A percentile compares a stretch with the other conserved stretches of the same genome.
Conservation (phyloP, 306 rosid genomes). For the Dalbergia cochinchinensis region DNA sequence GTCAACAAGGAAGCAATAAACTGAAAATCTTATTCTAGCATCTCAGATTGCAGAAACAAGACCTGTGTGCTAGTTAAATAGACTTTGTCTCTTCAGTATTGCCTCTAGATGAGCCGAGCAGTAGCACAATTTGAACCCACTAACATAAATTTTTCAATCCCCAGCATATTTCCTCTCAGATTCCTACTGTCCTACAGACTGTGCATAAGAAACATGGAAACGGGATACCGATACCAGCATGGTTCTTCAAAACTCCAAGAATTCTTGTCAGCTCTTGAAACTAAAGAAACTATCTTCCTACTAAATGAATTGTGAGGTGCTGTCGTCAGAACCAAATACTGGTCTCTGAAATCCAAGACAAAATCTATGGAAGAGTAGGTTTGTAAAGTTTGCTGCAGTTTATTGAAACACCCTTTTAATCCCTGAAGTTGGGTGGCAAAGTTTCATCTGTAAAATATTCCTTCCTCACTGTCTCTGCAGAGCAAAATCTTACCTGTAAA, state of each 20-base stretch:
- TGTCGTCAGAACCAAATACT: slow-evolving; percentile 4
- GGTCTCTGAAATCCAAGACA: slow-evolving; percentile 35
- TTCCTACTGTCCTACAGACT: slow-evolving; percentile 12
- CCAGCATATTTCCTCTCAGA: slow-evolving; percentile 17
- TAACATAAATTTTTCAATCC: slow-evolving; percentile 30
- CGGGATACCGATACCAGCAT: slow-evolving; percentile 8
- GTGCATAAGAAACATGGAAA: slow-evolving; percentile 27
- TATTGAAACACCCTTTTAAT: slow-evolving; percentile 45
- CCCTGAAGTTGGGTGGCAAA: slow-evolving; percentile 70
- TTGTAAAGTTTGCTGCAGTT: slow-evolving; percentile 24
- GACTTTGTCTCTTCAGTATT: slow-evolving; percentile 27
- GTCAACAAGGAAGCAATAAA: slow-evolving; percentile 2
- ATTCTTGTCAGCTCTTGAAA: slow-evolving; percentile 6
- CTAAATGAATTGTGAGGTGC: slow-evolving; percentile 29
- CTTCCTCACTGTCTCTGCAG: slow-evolving; percentile 70
- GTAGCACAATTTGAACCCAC: slow-evolving; percentile 1
- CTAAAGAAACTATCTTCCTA: slow-evolving; percentile 6
- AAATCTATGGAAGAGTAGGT: background rate
- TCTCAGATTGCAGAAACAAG: slow-evolving; percentile 10
- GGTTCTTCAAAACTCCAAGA: slow-evolving; percentile 2
- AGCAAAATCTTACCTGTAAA: slow-evolving; percentile 88
- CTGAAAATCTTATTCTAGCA: slow-evolving; percentile 18
- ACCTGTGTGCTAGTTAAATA: slow-evolving; percentile 7
- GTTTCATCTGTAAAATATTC: slow-evolving; percentile 81
- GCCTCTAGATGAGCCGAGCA: slow-evolving; percentile 13